Evolutionary conservation across 2,329 filamentous ascomycete species (phyloP).

Genomic region (Cytospora schulzeri): DNA sequence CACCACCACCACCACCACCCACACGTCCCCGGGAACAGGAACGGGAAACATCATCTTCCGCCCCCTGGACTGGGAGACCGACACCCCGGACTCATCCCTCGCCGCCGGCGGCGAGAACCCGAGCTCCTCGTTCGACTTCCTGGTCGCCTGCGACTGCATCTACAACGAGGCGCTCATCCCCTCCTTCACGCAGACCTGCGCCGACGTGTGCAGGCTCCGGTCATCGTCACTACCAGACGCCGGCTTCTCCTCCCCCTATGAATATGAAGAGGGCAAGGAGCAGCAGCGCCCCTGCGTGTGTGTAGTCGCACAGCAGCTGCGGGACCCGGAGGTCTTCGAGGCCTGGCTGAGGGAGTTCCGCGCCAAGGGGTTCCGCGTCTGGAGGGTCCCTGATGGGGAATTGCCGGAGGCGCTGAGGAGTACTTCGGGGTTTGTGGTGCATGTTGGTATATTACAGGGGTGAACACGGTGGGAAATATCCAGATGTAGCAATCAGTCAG

Average conservation of each 20-base stretch:
- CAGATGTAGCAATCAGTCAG: too few species aligned
- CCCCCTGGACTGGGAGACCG: conserved; percentile 81
- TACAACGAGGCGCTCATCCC: conserved; percentile 87
- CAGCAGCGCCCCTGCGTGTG: conserved; percentile 63
- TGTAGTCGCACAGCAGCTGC: conserved; percentile 85
- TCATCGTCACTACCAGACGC: conserved; percentile 12
- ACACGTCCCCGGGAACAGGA: conserved; percentile 9
- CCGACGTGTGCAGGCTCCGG: conserved; percentile 69
- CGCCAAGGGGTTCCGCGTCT: conserved; percentile 66
- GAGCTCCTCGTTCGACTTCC: conserved; percentile 61
- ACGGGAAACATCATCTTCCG: conserved; percentile 54
- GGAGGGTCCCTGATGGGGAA: conserved; percentile 70
- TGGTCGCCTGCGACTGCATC: conserved; percentile 90
- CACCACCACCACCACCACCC: background rate
- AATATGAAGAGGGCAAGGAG: conserved; percentile 24
- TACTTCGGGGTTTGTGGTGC: conserved; percentile 77
- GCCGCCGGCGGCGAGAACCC: conserved; percentile 33
- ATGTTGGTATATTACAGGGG: conserved; percentile 65
- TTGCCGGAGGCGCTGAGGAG: conserved; percentile 62
- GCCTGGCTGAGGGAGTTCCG: conserved; percentile 72
- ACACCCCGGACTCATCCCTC: conserved; percentile 51
- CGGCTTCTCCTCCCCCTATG: conserved; percentile 14
- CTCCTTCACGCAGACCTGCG: conserved; percentile 81
- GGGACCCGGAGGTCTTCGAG: conserved; percentile 83
- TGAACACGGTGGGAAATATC: too few species aligned